Base-by-base conservation (phyloP, 1,139 yeast species). In the Geotrichum siamense region DNA sequence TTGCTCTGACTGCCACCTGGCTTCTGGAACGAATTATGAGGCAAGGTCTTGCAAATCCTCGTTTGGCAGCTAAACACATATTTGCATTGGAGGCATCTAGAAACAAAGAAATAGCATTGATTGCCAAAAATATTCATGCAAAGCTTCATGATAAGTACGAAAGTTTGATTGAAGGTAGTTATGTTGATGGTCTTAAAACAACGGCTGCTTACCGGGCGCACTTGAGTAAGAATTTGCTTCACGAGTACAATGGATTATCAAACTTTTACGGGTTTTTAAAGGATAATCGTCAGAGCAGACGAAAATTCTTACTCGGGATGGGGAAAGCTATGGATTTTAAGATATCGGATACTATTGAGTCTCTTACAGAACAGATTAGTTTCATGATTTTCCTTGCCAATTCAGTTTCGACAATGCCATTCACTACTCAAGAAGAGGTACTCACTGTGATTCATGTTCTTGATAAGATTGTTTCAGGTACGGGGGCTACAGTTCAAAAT, bases 11-110 rank as follows among this genome's bases (percentile, higher is more conserved):
- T 2, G 76, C 83, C 1, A 70, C 80, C 5, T 67, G 70, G 31
- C 75, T 79, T 51, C 57, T 84, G 31, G 75, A 71, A 45, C 59
- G 75, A 38, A 72, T 81, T 21, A 70, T 81, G 2, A 69, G 69
- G 26, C 68, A 76, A 41, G 94, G 94, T 0, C 79, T 76, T 60
- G 82, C 82, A 0, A 84, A 82, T 55, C 95, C 94, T 1, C 75
- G 81, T 52, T 73, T 80, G 10, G 74, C 89, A 12, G 43, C 43
- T 12, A 26, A 39, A 0, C 79, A 86, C 0, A 68, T 83, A 1
- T 72, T 85, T 45, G 91, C 91, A 0, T 64, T 86, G 34, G 78
- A 79, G 49, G 71, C 84, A 0, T 76, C 86, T 1, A 60, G 67
- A 0, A 63, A 67, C 22, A 57, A 57, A 2, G 60, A 62, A n/a